Evolutionary conservation across 768 basidiomycete genomes (phyloP).

Genomic region (Boletus vinaceobasis): DNA sequence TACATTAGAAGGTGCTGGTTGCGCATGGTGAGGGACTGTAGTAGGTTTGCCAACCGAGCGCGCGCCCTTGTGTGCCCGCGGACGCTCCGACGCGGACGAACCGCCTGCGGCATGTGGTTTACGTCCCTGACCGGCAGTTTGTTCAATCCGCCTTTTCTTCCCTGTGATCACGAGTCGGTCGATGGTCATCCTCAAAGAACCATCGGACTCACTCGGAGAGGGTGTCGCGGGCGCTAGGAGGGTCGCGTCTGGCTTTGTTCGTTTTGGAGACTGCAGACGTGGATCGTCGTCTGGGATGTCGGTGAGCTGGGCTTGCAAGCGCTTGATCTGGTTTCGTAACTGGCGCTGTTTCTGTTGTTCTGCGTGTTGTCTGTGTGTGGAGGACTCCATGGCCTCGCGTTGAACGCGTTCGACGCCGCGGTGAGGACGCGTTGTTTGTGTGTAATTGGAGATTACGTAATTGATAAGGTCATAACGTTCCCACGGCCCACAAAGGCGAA

Average conservation of each 20-base stretch:
- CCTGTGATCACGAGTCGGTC: constrained; percentile 13
- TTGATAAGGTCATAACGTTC: constrained; percentile 4
- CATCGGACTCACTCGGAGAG: constrained; percentile 58
- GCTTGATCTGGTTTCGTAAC: constrained; percentile 52
- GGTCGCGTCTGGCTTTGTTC: constrained; percentile 39
- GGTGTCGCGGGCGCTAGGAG: constrained; percentile 52
- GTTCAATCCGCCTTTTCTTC: constrained; percentile 45
- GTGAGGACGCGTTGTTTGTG: constrained; percentile 24
- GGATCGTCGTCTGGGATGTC: constrained; percentile 29
- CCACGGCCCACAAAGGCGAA: constrained; percentile 8
- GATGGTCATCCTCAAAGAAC: not conserved
- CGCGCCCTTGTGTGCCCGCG: constrained; percentile 12
- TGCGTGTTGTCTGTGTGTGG: constrained; percentile 38
- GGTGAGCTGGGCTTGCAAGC: constrained; percentile 52
- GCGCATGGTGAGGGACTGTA: constrained; percentile 13
- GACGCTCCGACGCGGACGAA: constrained; percentile 11
- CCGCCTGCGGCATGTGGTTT: constrained; percentile 9
- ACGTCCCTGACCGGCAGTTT: constrained; percentile 22
- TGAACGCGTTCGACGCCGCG: constrained; percentile 16
- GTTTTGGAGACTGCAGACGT: constrained; percentile 42
- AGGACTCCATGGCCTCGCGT: constrained; percentile 51
- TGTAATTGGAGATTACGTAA: constrained; percentile 17
- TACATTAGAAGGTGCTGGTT: constrained; percentile 50
- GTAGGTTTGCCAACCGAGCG: constrained; percentile 4
- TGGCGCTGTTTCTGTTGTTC: constrained; percentile 45